Evolutionary conservation across 768 basidiomycete genomes (phyloP).

Genomic region (Piloderma croceum): DNA sequence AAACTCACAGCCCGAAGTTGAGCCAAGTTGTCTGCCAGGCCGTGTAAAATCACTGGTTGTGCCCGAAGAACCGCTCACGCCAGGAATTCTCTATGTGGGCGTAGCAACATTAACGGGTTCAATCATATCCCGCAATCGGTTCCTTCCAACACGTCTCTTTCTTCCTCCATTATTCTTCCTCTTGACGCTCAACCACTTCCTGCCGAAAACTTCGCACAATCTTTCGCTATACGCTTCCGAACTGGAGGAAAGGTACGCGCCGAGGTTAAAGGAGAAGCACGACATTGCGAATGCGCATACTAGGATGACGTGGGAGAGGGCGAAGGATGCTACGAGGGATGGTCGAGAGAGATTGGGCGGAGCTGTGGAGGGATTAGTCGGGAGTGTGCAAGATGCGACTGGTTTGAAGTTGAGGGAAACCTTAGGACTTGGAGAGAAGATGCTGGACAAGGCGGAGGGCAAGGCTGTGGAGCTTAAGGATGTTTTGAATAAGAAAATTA

Average conservation of each 20-base stretch:
- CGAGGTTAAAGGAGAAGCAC: slow-evolving; percentile 63
- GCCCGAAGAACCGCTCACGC: slow-evolving; percentile 76
- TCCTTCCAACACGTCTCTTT: slow-evolving; percentile 58
- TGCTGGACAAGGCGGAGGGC: slow-evolving; percentile 13
- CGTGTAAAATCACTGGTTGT: slow-evolving; percentile 81
- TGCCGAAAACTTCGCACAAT: slow-evolving; percentile 76
- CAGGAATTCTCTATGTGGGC: slow-evolving; percentile 87
- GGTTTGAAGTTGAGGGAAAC: slow-evolving; percentile 68
- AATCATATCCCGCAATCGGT: slow-evolving; percentile 75
- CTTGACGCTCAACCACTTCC: slow-evolving; percentile 73
- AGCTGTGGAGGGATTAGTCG: slow-evolving; percentile 43
- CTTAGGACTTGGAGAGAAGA: slow-evolving; percentile 38
- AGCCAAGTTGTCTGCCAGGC: slow-evolving; percentile 35
- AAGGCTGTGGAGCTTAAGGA: too few relatives aligned
- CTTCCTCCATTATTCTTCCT: slow-evolving; percentile 74
- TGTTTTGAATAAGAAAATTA: too few relatives aligned
- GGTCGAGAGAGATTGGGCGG: slow-evolving; percentile 40
- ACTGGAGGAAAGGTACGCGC: slow-evolving; percentile 69
- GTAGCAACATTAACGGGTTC: slow-evolving; percentile 85
- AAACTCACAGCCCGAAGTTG: not conserved
- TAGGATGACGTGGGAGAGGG: slow-evolving; percentile 51
- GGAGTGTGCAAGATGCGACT: slow-evolving; percentile 58
- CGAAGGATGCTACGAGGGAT: slow-evolving; percentile 45
- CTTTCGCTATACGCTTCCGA: slow-evolving; percentile 57
- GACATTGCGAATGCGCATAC: slow-evolving; percentile 56